Conservation (phyloP, 345 rosid species). For the Raphanus sativus region DNA sequence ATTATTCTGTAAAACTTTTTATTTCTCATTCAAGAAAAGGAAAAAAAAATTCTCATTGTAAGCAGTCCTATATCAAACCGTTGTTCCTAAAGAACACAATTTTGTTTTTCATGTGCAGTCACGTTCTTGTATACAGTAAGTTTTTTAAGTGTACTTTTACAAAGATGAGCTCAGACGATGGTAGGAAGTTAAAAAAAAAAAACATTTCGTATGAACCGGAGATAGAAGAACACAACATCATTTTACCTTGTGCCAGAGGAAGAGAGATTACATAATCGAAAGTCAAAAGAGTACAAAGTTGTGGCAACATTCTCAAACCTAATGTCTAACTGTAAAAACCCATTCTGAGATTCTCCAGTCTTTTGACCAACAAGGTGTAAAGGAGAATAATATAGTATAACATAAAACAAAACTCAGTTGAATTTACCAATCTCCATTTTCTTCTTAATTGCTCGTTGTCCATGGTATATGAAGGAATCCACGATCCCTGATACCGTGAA, state of each 20-base stretch:
- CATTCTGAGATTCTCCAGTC: conserved; percentile 3
- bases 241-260: neutral
- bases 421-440: conserved; percentile 81
- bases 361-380: neutral
- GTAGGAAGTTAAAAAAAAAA: neutral
- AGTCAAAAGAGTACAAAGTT: conserved; percentile 2
- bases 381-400: conserved; percentile 3
- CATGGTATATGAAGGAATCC: conserved; percentile 79
- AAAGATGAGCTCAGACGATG: neutral
- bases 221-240: conserved; percentile 7
- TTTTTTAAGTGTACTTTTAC: too few species aligned
- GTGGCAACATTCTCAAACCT: conserved; percentile 20
- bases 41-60: neutral
- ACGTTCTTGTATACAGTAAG: neutral
- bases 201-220: conserved; percentile 1
- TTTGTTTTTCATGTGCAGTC: neutral
- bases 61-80: neutral
- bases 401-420: conserved; percentile 38
- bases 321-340: conserved; percentile 25
- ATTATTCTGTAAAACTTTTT: neutral
- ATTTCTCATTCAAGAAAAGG: too few species aligned
- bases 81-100: neutral
- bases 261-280: conserved; percentile 3
- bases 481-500: conserved; percentile 82
- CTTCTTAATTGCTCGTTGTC: conserved; percentile 80